Percentiles rank a stretch among this genome's conserved stretches.
Conservation (phyloP, 164 flowering plant species). For the Magnolia kwangsiensis region DNA sequence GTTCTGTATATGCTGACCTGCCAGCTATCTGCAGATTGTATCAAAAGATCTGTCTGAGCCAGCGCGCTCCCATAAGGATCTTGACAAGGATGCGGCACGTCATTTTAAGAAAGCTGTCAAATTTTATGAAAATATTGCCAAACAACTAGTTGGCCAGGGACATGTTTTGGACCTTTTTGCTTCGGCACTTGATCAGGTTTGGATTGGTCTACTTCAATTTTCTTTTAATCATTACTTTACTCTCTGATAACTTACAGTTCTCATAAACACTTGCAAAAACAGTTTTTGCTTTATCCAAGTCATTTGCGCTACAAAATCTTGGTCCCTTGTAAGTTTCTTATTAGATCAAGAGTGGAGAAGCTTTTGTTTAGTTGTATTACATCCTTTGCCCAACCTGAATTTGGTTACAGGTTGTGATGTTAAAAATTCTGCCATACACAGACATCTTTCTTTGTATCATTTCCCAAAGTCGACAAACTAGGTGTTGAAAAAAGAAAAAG, state of each 20-base stretch:
- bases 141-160: conserved; percentile 85
- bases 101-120: conserved; percentile 85
- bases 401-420: no score
- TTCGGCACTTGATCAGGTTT: conserved; percentile 98
- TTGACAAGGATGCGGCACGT: conserved; percentile 93
- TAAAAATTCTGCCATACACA: no score
- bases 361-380: background rate
- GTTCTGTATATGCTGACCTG: background rate
- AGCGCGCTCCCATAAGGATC: conserved; percentile 95
- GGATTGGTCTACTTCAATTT: conserved; percentile 1
- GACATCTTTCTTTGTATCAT: no score
- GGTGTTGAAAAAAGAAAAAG: background rate
- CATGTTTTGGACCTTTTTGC: conserved; percentile 96
- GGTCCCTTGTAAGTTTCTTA: background rate
- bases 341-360: background rate
- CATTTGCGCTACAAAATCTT: no score
- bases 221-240: background rate
- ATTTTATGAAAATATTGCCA: conserved; percentile 79
- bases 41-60: conserved; percentile 96
- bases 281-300: no score
- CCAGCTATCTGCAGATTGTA: conserved; percentile 55
- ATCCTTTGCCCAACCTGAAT: background rate
- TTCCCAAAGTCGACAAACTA: no score
- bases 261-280: background rate
- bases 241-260: background rate